These are phyloP conservation scores for Fusarium sp. DNA, from an alignment of 2,329 filamentous ascomycete species.

Conservation along the genomic window DNA sequence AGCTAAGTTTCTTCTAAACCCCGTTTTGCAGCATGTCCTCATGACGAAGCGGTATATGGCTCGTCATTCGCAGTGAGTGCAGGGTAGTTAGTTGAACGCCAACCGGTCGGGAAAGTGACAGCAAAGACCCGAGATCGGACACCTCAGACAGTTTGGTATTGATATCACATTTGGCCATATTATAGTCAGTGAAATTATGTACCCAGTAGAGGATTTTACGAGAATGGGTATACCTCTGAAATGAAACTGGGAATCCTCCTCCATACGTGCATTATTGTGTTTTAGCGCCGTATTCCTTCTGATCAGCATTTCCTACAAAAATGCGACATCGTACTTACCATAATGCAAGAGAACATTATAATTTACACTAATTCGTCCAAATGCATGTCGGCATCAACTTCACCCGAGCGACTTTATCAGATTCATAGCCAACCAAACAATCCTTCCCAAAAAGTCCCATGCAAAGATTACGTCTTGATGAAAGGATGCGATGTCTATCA, in stretches of 20 bases:
- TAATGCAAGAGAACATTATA: too few species aligned
- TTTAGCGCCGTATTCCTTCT: too few species aligned
- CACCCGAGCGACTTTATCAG: too few species aligned
- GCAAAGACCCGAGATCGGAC: neutral
- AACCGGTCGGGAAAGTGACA: neutral
- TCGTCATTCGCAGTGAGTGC: neutral
- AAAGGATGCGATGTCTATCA: too few species aligned
- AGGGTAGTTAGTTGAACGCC: neutral
- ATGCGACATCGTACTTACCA: too few species aligned
- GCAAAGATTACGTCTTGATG: too few species aligned
- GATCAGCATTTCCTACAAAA: too few species aligned
- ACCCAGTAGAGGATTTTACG: neutral
- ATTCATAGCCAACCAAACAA: too few species aligned
- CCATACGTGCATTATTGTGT: too few species aligned
- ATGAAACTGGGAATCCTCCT: neutral
- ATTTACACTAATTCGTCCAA: too few species aligned
- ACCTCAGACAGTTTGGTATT: neutral
- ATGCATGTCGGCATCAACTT: too few species aligned
- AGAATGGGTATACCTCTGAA: neutral
- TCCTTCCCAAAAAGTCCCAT: too few species aligned
- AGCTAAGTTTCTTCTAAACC: neutral
- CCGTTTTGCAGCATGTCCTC: neutral
- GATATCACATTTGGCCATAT: neutral
- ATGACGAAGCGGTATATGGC: neutral
- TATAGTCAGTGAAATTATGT: neutral